Evolutionary conservation across 345 rosid genomes (phyloP).

Genomic region (Pugionium cornutum): DNA sequence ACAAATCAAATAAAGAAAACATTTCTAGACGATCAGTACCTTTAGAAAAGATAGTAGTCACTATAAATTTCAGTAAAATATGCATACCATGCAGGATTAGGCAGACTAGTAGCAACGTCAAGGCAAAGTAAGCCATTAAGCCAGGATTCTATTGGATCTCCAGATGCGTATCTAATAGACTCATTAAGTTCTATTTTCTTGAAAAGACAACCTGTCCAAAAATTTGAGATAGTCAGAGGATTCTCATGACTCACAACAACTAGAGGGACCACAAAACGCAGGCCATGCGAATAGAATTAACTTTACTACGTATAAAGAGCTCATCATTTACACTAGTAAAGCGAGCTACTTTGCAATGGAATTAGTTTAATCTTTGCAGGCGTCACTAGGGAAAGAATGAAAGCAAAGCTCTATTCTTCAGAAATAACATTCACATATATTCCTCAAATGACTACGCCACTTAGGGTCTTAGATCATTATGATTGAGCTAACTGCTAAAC

Average conservation of each 20-base stretch:
- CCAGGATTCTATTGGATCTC: slow-evolving; percentile 98
- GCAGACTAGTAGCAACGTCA: slow-evolving; percentile 72
- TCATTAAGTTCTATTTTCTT: slow-evolving; percentile 89
- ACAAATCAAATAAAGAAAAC: not conserved
- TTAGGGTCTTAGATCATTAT: not conserved
- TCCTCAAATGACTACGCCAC: slow-evolving; percentile 12
- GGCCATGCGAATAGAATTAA: not conserved
- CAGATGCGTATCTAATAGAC: slow-evolving; percentile 90
- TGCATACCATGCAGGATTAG: slow-evolving; percentile 49
- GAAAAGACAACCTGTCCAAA: slow-evolving; percentile 69
- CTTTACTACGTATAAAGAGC: not conserved
- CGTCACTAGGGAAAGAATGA: not conserved
- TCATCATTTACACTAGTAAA: slow-evolving; percentile 3
- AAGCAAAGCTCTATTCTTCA: not conserved
- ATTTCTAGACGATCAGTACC: not conserved
- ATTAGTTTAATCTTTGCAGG: slow-evolving; percentile 8
- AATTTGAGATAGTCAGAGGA: slow-evolving; percentile 22
- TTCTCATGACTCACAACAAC: slow-evolving; percentile 6
- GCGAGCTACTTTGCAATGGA: slow-evolving; percentile 8
- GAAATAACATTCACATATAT: slow-evolving; percentile 5
- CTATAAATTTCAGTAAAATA: slow-evolving; percentile 6
- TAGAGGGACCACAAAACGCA: slow-evolving; percentile 3
- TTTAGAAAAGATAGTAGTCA: not conserved
- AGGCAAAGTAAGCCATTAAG: slow-evolving; percentile 86
- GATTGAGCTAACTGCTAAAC: slow-evolving; percentile 7